Base-by-base conservation (phyloP, 192 early-diverging fungal species). In the Nowakowskiella sp. region DNA sequence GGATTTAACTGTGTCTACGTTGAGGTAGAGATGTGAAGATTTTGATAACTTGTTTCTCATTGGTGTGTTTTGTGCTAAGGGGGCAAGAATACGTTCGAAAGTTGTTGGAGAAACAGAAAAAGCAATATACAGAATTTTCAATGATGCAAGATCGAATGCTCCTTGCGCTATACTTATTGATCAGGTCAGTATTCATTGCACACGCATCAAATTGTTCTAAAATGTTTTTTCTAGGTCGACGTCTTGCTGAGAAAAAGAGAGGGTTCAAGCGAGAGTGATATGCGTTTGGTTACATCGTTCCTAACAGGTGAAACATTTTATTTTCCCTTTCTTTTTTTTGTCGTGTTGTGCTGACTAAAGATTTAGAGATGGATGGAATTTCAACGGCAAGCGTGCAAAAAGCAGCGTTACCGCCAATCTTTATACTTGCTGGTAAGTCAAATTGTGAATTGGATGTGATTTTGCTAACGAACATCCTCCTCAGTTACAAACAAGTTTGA, bases 121-220 rank as follows among this genome's bases (percentile, higher is more conserved):
- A 47, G 82, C 82, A 31, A 85, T 97, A 61, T 82, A 85, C 4
- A 76, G 72, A 4, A 65, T 94, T 49, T 97, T 97, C 77, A 68
- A 80, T 1, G 78, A 85, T 56, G 94, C 89, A 25, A 75, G 88
- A 45, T 64, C 81, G 39, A 86, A 77, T 62, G 70, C 90, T 2
- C 94, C 94, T 0, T 94, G 91, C 50, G 83, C 95, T 6, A 61
- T 97, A 9, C 81, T 97, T 30, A 88, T 97, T 55, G 94, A 97
- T 66, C 88, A 97, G 66, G 80, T 86, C 70, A 30, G 29, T 9
- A 3, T 13, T 10, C 10, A n/a, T 10, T 30, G 6, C 30, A 30
- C 9, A n/a, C 27, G 31, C 10, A 21, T 23, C 2, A 8, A 28
- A 42, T 31, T 4, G 29, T 10, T 16, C 21, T 9, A 16, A n/a